Evolutionary conservation across 495 filamentous ascomycete species (phyloP).

Genomic region (Lasiosphaeria miniovina): DNA sequence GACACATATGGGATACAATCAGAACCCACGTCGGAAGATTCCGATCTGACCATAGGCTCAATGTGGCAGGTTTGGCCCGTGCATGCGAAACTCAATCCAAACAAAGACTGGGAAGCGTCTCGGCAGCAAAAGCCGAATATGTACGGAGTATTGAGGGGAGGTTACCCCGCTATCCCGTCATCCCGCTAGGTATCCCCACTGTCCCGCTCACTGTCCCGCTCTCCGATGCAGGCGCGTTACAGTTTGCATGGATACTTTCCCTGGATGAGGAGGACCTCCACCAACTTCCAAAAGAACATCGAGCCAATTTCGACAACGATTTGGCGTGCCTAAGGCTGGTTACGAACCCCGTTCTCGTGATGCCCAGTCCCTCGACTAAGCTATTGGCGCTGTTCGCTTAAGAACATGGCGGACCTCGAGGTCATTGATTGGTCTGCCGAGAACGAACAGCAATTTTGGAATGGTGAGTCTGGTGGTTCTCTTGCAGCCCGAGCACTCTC

Average conservation of each 20-base stretch:
- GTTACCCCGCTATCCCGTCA: not conserved
- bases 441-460: constrained; percentile 91
- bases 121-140: constrained; percentile 11
- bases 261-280: not conserved
- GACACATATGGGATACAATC: no score
- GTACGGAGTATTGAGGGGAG: not conserved
- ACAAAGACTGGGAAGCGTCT: constrained; percentile 11
- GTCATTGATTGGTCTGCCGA: constrained; percentile 62
- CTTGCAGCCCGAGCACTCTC: not conserved
- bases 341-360: constrained; percentile 21
- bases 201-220: not conserved
- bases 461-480: constrained; percentile 54
- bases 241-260: not conserved
- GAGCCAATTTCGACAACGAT: constrained; percentile 9
- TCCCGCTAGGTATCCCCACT: not conserved
- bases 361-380: constrained; percentile 17
- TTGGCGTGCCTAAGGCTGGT: constrained; percentile 6
- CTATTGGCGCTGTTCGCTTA: constrained; percentile 23
- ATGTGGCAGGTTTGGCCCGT: constrained; percentile 7
- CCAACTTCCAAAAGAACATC: not conserved
- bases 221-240: not conserved
- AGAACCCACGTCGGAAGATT: no score
- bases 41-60: not conserved
- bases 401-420: constrained; percentile 60
- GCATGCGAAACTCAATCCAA: constrained; percentile 16